Evolutionary conservation across 768 basidiomycete genomes (phyloP).

Genomic region (Hebeloma cylindrosporum): DNA sequence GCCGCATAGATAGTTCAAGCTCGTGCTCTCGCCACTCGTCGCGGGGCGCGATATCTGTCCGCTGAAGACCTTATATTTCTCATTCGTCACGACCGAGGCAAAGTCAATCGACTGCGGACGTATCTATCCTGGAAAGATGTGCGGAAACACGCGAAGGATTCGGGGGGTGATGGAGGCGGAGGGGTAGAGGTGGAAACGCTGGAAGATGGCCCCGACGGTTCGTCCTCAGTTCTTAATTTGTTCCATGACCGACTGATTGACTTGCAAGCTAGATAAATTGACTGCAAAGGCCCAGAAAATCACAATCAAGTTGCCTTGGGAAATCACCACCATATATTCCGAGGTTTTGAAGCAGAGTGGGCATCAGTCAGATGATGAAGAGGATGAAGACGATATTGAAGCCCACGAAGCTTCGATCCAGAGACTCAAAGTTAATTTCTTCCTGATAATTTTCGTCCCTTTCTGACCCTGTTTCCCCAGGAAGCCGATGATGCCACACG

Average conservation of each 20-base stretch:
- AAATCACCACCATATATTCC: constrained; percentile 87
- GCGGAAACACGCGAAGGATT: constrained; percentile 91
- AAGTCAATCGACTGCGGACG: constrained; percentile 89
- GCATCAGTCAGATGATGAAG: constrained; percentile 90
- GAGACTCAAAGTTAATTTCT: constrained; percentile 60
- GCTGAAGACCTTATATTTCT: constrained; percentile 97
- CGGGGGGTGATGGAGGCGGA: constrained; percentile 76
- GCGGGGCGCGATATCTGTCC: constrained; percentile 82
- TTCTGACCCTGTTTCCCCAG: constrained; percentile 34
- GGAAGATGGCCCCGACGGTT: constrained; percentile 83
- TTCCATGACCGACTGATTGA: background rate
- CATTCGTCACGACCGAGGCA: constrained; percentile 90
- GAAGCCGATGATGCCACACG: constrained; percentile 95
- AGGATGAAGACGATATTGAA: constrained; percentile 95
- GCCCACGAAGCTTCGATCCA: constrained; percentile 94
- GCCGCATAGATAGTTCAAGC: constrained; percentile 80
- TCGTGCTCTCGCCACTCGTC: constrained; percentile 74
- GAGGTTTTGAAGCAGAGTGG: constrained; percentile 76
- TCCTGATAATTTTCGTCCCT: background rate
- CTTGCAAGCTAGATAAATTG: constrained; percentile 62
- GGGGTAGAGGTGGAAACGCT: constrained; percentile 81
- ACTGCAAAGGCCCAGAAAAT: constrained; percentile 87
- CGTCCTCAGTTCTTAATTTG: constrained; percentile 16
- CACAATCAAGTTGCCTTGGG: constrained; percentile 96
- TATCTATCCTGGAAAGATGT: constrained; percentile 98